Conservation (phyloP, 805 yeast species). For the Metschnikowia gelsemii region DNA sequence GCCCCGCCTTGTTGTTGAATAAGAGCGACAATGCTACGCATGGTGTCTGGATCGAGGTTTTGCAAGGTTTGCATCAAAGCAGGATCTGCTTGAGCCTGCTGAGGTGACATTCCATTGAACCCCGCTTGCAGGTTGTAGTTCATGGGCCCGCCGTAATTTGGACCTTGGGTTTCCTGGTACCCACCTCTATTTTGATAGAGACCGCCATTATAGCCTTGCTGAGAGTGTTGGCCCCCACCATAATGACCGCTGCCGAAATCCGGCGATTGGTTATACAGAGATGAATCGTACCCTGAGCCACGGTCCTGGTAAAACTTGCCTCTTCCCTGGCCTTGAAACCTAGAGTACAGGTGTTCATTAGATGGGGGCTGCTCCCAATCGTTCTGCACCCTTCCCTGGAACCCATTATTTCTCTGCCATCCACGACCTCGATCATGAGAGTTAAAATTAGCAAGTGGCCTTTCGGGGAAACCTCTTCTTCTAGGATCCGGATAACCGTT, state of each 20-base stretch:
- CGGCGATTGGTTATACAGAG: background rate
- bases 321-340: background rate
- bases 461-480: conserved; percentile 6
- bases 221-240: background rate
- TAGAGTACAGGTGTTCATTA: background rate
- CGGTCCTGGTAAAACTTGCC: conserved; percentile 1
- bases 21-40: conserved; percentile 32
- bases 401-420: conserved; percentile 4
- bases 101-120: background rate
- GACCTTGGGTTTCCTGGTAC: background rate
- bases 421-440: conserved; percentile 1
- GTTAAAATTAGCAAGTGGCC: background rate
- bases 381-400: background rate
- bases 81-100: conserved; percentile 6
- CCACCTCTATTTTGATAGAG: conserved; percentile 4
- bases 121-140: background rate
- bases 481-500: background rate
- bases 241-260: background rate
- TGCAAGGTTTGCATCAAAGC: conserved; percentile 23
- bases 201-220: background rate
- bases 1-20: conserved; percentile 22
- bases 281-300: background rate
- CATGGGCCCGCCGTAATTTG: background rate
- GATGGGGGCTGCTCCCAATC: background rate
- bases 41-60: conserved; percentile 32